Evolutionary conservation across 306 rosid species (phyloP).

Genomic region (Styphnolobium japonicum): DNA sequence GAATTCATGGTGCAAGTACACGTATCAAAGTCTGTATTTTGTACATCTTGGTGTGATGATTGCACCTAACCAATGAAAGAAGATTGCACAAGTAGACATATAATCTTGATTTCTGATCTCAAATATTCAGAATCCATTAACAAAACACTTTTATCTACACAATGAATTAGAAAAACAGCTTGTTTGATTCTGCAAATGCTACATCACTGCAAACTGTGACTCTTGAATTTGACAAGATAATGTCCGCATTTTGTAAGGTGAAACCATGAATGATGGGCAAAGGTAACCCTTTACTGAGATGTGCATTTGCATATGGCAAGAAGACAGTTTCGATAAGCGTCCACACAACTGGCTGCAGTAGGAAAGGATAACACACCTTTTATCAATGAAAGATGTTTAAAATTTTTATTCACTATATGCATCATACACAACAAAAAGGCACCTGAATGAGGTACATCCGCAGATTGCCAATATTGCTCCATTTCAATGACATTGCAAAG

Average conservation of each 20-base stretch:
- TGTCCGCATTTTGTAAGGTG: slow-evolving; percentile 58
- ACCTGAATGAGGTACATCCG: slow-evolving; percentile 83
- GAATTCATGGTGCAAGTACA: background rate
- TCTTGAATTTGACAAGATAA: slow-evolving; percentile 57
- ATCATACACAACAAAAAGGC: background rate
- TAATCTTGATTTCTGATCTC: background rate
- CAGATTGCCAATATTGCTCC: slow-evolving; percentile 84
- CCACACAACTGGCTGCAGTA: slow-evolving; percentile 72
- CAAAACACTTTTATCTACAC: background rate
- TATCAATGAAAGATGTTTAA: background rate
- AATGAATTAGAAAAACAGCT: slow-evolving; percentile 7
- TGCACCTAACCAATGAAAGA: slow-evolving; percentile 2
- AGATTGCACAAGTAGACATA: slow-evolving; percentile 26
- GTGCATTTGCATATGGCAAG: slow-evolving; percentile 70
- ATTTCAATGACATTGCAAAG: slow-evolving; percentile 75
- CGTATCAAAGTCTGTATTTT: background rate
- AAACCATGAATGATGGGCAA: slow-evolving; percentile 77
- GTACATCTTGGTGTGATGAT: background rate
- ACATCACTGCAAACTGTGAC: slow-evolving; percentile 70
- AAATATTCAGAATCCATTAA: slow-evolving; percentile 26
- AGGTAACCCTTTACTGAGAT: slow-evolving; percentile 72
- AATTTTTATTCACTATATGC: background rate
- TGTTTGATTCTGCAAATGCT: slow-evolving; percentile 31
- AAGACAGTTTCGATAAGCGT: slow-evolving; percentile 65
- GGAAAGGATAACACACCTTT: slow-evolving; percentile 1